Base-by-base conservation (phyloP, 2,329 filamentous ascomycete species). In the Paecilomyces variotii region DNA sequence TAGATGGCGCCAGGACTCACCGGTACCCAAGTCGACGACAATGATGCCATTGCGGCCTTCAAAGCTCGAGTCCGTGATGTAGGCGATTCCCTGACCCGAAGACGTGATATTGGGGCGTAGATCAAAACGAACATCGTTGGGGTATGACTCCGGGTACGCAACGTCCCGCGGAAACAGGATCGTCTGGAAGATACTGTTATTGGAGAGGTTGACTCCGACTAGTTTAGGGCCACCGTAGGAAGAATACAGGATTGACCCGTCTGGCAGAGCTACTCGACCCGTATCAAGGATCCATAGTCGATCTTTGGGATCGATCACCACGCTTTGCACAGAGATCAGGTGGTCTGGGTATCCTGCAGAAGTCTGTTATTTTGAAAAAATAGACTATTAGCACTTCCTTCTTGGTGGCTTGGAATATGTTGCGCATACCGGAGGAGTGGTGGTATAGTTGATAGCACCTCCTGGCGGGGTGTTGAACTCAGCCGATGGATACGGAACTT, bases 71-170 rank as follows among this genome's bases (percentile, higher is more conserved):
- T 83, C 81, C 26, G 80, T 82, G 64, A 83, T 81, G 65, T 83
- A 83, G 0, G 79, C 80, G 12, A 82, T 64, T 19, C 80, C 80
- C 28, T 76, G 62, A 2, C 79, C 79, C 2, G 72, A 72, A 12
- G 68, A 60, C 0, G 77, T 77, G 5, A 79, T 34, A 19, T 67
- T 65, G 2, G 75, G 56, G 12, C 75, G 74, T n/a, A 82, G 72
- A 62, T 84, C 80, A 67, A 84, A 79, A 55, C 81, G 78, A 7
- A 83, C 71, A 60, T 83, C 81, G 64, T 83, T 83, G 35, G 81
- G 74, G 61, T 83, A 83, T 14, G 74, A 78, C 62, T 79, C 78
- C 11, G 76, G 61, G 56, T 73, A 79, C 4, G 78, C 79, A 9
- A 82, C 79, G 5, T 68, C 74, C 1, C 70, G 60, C 0, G 78